Evolutionary conservation across 306 rosid species (phyloP), one percentile per base, ranked within the genome.

Genomic region (Erythrophleum fordii): DNA sequence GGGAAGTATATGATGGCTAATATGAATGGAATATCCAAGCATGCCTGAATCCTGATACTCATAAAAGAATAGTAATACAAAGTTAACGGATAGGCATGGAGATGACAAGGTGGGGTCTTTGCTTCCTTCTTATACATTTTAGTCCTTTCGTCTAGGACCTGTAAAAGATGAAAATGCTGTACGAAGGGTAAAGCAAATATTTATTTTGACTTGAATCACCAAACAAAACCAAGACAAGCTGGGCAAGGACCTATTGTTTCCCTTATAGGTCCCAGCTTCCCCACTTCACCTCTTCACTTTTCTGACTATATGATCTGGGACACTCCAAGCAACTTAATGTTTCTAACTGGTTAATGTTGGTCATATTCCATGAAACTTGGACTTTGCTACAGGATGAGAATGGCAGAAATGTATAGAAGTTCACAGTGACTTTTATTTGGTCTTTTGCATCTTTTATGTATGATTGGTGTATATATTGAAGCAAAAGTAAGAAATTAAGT

Each of bases 71-170:
- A 29, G 41, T 58, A 31, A 37, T 45, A 20, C 49, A 55, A 56
- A 12, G 46, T 60, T 29, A 34, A 23, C 11, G 46, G 13, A 39
- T 61, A 46, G 17, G 18, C 35, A 82, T 52, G 28, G 45, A 72
- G 49, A 67, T 78, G 42, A 51, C 41, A n/a, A 12, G 49, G 74
- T 60, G 81, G 73, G 83, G 60, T 56, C 80, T 46, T 66, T 67
- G 45, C 13, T 52, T 82, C 5, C 41, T 49, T 45, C 20, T 11
- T 45, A 20, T 22, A 49, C n/a, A 42, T 56, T 13, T 35, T 49
- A 18, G 45, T 48, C 35, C 49, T 62, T 49, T 48, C 0, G 66
- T 29, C 28, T 17, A 3, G 55, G 73, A 72, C 60, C 17, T 37
- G 75, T 23, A 53, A 61, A 37, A 2, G 52, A 42, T 41, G 58